A percentile compares a stretch with the other conserved stretches of the same genome.
phyloP scores from a whole-genome alignment of 352 stramenopile genomes.

The Phytophthora europaea region DNA sequence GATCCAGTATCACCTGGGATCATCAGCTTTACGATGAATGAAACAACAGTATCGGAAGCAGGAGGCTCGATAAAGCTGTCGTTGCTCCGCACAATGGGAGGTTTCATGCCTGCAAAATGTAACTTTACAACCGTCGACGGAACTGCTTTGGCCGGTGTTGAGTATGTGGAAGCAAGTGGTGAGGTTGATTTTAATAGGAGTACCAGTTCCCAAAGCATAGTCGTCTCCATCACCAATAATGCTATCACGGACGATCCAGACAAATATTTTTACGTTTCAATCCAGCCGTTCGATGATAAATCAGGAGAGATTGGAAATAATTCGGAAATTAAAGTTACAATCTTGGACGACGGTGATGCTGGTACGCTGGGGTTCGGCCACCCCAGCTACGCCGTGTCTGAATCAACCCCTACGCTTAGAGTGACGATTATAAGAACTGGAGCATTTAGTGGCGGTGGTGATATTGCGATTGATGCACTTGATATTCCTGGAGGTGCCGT shows the following conservation, averaged over 20 bases:
- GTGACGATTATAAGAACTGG: slow-evolving; percentile 38
- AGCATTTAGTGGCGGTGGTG: slow-evolving; percentile 39
- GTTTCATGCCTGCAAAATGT: slow-evolving; percentile 48
- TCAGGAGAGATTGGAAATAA: slow-evolving; percentile 45
- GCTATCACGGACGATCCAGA: slow-evolving; percentile 54
- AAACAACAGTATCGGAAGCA: slow-evolving; percentile 41
- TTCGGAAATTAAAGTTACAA: slow-evolving; percentile 36
- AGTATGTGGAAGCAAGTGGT: slow-evolving; percentile 39
- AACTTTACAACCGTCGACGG: slow-evolving; percentile 43
- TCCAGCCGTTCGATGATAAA: slow-evolving; percentile 29
- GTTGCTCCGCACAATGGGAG: slow-evolving; percentile 45
- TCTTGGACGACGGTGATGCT: slow-evolving; percentile 61
- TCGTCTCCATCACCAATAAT: slow-evolving; percentile 64
- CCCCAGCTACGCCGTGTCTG: slow-evolving; percentile 33
- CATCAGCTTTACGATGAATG: slow-evolving; percentile 42
- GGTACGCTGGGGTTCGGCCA: slow-evolving; percentile 50
- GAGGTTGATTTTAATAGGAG: slow-evolving; percentile 42
- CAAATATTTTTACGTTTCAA: slow-evolving; percentile 52
- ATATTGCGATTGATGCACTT: slow-evolving; percentile 30
- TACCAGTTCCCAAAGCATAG: slow-evolving; percentile 29
- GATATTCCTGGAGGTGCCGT: slow-evolving; percentile 17
- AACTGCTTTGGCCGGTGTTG: slow-evolving; percentile 39
- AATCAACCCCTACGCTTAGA: slow-evolving; percentile 30
- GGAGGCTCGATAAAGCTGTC: slow-evolving; percentile 12
- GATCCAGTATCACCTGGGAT: slow-evolving; percentile 57